phyloP scores from a whole-genome alignment of 2,329 filamentous ascomycete species.

The Thelonectria blattea region DNA sequence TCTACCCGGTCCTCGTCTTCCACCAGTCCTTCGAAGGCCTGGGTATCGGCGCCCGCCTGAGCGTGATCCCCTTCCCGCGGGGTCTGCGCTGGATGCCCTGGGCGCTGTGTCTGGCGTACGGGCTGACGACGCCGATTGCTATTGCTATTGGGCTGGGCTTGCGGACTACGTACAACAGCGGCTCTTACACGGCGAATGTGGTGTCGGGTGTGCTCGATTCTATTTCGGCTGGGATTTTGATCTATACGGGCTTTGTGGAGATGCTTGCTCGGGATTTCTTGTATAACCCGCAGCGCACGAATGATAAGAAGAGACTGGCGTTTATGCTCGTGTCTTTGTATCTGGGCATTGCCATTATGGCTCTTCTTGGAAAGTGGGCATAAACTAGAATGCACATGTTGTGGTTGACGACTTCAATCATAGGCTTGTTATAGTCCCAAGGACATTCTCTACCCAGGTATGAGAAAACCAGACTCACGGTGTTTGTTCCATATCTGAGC shows the following conservation, averaged over 20 bases:
- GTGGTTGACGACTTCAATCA: too few species aligned
- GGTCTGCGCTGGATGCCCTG: constrained; percentile 53
- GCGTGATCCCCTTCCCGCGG: constrained; percentile 50
- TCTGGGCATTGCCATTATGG: constrained; percentile 76
- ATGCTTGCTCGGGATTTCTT: constrained; percentile 77
- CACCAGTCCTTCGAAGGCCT: constrained; percentile 70
- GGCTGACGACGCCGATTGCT: constrained; percentile 58
- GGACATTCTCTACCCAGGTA: too few species aligned
- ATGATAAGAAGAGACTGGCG: constrained; percentile 49
- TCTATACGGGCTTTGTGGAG: constrained; percentile 89
- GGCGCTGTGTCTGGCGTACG: constrained; percentile 54
- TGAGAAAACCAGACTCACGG: too few species aligned
- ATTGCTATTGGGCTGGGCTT: constrained; percentile 57
- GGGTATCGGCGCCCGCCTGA: constrained; percentile 66
- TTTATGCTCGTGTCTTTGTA: constrained; percentile 67
- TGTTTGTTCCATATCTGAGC: too few species aligned
- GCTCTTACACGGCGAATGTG: constrained; percentile 54
- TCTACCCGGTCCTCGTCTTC: constrained; percentile 67
- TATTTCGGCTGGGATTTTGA: constrained; percentile 82
- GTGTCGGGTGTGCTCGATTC: constrained; percentile 84
- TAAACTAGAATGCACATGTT: constrained; percentile 41
- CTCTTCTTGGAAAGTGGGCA: constrained; percentile 80
- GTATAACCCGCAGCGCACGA: constrained; percentile 83
- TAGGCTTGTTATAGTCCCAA: too few species aligned
- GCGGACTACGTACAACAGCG: constrained; percentile 40